Evolutionary conservation across 2,329 filamentous ascomycete species (phyloP).

Genomic region (Ramularia endophylla): DNA sequence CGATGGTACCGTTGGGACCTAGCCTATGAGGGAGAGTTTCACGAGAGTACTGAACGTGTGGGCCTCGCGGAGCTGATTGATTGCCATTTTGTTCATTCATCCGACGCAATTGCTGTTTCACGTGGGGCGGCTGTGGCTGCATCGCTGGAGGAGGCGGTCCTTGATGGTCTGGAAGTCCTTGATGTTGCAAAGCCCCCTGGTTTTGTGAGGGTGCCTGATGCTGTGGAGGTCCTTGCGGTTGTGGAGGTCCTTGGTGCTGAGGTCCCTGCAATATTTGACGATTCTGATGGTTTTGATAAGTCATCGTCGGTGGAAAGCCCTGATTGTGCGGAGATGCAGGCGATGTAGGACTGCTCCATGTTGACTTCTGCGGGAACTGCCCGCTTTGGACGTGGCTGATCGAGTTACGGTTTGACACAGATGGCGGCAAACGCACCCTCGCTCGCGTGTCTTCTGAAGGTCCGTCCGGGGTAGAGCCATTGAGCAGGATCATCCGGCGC

Average conservation of each 20-base stretch:
- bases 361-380: neutral
- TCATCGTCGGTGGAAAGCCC: conserved; percentile 4
- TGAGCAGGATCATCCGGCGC: conserved; percentile 55
- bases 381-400: no score
- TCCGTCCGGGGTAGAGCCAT: conserved; percentile 28
- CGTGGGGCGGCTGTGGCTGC: no score
- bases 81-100: neutral
- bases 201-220: conserved; percentile 5
- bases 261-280: neutral
- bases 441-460: conserved; percentile 5
- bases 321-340: conserved; percentile 10
- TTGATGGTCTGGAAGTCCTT: neutral
- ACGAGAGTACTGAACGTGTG: no score
- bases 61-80: neutral
- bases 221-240: conserved; percentile 2
- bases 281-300: conserved; percentile 1
- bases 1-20: no score
- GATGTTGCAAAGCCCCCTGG: neutral
- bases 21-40: no score
- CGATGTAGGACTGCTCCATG: conserved; percentile 1
- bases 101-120: no score
- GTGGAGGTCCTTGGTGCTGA: conserved; percentile 1
- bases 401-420: conserved; percentile 5
- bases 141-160: conserved; percentile 7
- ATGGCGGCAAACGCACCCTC: conserved; percentile 8